phyloP scores from a whole-genome alignment of 2,329 filamentous ascomycete species.

The Fusarium sp. region DNA sequence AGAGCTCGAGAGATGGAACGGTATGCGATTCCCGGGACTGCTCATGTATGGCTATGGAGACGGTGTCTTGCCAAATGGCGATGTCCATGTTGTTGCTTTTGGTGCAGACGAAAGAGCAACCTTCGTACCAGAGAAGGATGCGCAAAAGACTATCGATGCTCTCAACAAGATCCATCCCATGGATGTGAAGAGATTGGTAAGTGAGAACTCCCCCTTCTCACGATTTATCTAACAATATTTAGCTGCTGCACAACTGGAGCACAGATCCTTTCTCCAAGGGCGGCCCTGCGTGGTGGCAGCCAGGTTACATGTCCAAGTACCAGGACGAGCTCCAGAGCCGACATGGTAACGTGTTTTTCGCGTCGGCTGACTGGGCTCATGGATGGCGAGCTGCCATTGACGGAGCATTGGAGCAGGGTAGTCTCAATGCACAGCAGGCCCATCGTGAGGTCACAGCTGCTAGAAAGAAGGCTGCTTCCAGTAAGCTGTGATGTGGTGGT shows the following conservation, averaged over 20 bases:
- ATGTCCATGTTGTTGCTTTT: constrained; percentile 27
- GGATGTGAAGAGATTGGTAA: constrained; percentile 28
- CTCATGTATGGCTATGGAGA: constrained; percentile 37
- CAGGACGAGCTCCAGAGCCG: constrained; percentile 46
- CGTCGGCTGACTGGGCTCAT: constrained; percentile 48
- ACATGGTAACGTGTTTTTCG: constrained; percentile 48
- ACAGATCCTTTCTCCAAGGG: constrained; percentile 46
- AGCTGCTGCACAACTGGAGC: constrained; percentile 46
- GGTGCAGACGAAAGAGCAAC: constrained; percentile 21
- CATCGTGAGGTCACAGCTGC: not conserved
- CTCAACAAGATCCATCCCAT: constrained; percentile 34
- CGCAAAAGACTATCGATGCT: constrained; percentile 20
- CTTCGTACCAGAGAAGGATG: constrained; percentile 25
- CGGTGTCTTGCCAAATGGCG: constrained; percentile 22
- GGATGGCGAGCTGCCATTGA: constrained; percentile 51
- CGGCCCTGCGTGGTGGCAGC: constrained; percentile 37
- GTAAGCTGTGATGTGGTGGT: constrained; percentile 2
- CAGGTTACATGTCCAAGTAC: constrained; percentile 48
- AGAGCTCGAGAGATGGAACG: constrained; percentile 37
- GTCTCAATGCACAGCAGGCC: constrained; percentile 19
- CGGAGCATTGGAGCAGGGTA: constrained; percentile 47
- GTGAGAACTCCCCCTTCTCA: not conserved
- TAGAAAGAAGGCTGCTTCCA: constrained; percentile 4
- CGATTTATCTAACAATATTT: not conserved
- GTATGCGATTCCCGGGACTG: constrained; percentile 30